A percentile compares a stretch with the other conserved stretches of the same genome.
phyloP scores from a whole-genome alignment of 768 basidiomycete species.

The Suillus occidentalis region DNA sequence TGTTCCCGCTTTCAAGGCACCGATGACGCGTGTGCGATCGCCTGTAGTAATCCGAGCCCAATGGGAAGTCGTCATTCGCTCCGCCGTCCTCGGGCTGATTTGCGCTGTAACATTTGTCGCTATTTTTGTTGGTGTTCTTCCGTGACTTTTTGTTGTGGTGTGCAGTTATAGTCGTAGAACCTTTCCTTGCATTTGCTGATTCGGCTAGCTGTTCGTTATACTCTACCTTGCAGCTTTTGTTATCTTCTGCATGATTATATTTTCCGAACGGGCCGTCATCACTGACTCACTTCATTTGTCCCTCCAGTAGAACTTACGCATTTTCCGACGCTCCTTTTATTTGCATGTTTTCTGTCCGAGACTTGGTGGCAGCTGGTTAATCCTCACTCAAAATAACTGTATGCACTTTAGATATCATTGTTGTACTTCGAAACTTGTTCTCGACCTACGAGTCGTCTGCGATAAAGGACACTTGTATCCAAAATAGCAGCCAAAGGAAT shows the following conservation, averaged over 20 bases:
- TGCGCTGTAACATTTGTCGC: constrained; percentile 31
- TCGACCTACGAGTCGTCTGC: not conserved
- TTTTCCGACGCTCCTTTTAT: not conserved
- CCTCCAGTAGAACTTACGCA: not conserved
- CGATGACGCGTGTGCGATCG: constrained; percentile 67
- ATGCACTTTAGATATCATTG: not conserved
- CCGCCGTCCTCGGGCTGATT: constrained; percentile 48
- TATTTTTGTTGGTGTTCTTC: constrained; percentile 33
- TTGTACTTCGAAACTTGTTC: not conserved
- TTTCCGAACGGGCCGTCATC: not conserved
- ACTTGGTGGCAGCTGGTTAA: not conserved
- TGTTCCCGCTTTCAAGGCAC: constrained; percentile 71
- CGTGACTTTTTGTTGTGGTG: constrained; percentile 14
- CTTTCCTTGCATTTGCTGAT: not conserved
- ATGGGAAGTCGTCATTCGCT: constrained; percentile 80
- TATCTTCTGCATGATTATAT: not conserved
- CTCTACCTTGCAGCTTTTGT: not conserved
- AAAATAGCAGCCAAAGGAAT: not conserved
- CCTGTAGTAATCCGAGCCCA: constrained; percentile 76
- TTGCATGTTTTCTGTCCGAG: not conserved
- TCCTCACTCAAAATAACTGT: not conserved
- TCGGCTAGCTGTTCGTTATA: not conserved
- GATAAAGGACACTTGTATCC: not conserved
- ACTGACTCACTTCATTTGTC: not conserved
- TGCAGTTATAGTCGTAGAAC: not conserved